A percentile compares a stretch with the other conserved stretches of the same genome.
Evolutionary conservation across 768 basidiomycete species (phyloP).

Genomic region (Suillus variegatus): DNA sequence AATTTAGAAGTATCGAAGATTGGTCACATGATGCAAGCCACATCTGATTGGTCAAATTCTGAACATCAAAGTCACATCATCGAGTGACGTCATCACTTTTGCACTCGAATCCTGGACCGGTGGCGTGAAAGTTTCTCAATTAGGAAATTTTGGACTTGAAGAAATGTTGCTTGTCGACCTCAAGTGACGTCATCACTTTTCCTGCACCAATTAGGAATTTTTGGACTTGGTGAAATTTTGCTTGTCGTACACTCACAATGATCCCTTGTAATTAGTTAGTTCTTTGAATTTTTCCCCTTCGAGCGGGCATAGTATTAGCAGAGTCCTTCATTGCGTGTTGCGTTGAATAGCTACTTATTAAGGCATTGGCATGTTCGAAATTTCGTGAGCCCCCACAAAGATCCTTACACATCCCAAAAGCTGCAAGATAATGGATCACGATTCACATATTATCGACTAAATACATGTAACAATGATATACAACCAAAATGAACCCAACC

Average conservation of each 20-base stretch:
- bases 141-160: neutral
- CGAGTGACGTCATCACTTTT: neutral
- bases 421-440: neutral
- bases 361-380: too few species aligned
- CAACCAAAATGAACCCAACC: neutral
- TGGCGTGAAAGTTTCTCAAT: neutral
- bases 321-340: too few species aligned
- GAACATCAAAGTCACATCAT: too few species aligned
- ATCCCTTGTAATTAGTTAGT: neutral
- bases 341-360: too few species aligned
- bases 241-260: neutral
- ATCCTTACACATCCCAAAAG: neutral
- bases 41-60: neutral
- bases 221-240: neutral
- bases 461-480: neutral
- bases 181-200: too few species aligned
- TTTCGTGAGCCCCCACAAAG: neutral
- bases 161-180: neutral
- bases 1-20: neutral
- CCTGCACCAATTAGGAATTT: neutral
- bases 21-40: slow-evolving; percentile 1
- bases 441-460: neutral
- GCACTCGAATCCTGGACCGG: neutral
- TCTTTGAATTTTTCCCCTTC: neutral
- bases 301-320: neutral